A percentile compares a stretch with the other conserved stretches of the same genome.
phyloP scores from a whole-genome alignment of 352 stramenopile species.

The Pythium folliculosum region DNA sequence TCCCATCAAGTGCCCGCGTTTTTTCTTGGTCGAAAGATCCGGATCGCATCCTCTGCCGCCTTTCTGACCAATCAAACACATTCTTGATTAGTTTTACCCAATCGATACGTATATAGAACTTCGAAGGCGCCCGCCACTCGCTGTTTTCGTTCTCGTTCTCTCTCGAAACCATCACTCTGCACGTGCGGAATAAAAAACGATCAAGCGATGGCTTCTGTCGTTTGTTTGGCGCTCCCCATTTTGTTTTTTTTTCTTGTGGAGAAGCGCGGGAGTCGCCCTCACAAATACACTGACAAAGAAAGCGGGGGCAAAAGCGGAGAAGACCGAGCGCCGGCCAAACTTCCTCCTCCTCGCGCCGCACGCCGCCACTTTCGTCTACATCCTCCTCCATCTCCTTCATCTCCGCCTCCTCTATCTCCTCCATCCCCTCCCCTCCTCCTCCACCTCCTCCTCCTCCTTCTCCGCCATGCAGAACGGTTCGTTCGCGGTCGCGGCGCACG shows the following conservation, averaged over 20 bases:
- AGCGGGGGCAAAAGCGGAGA: no score
- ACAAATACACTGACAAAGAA: no score
- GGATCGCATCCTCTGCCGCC: neutral
- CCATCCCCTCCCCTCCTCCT: neutral
- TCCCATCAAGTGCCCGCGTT: neutral
- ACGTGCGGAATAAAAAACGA: slow-evolving; percentile 20
- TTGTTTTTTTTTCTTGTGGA: slow-evolving; percentile 9
- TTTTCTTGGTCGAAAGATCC: slow-evolving; percentile 19
- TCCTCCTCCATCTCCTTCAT: neutral
- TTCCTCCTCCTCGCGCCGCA: no score
- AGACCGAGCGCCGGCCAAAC: neutral
- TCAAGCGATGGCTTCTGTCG: slow-evolving; percentile 14
- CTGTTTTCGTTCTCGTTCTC: slow-evolving; percentile 6
- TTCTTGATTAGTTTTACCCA: no score
- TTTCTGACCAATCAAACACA: slow-evolving; percentile 6
- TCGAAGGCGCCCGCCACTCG: slow-evolving; percentile 3
- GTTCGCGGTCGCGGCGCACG: slow-evolving; percentile 68
- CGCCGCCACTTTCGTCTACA: no score
- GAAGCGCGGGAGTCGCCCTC: slow-evolving; percentile 8
- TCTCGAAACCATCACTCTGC: slow-evolving; percentile 27
- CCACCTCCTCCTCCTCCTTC: neutral
- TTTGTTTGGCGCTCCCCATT: slow-evolving; percentile 4
- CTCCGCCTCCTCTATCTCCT: neutral
- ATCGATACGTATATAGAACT: slow-evolving; percentile 5
- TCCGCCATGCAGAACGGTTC: slow-evolving; percentile 47